A percentile compares a stretch with the other conserved stretches of the same genome.
Evolutionary conservation across 257 asterid genomes (phyloP).

Genomic region (Buddleja alternifolia): DNA sequence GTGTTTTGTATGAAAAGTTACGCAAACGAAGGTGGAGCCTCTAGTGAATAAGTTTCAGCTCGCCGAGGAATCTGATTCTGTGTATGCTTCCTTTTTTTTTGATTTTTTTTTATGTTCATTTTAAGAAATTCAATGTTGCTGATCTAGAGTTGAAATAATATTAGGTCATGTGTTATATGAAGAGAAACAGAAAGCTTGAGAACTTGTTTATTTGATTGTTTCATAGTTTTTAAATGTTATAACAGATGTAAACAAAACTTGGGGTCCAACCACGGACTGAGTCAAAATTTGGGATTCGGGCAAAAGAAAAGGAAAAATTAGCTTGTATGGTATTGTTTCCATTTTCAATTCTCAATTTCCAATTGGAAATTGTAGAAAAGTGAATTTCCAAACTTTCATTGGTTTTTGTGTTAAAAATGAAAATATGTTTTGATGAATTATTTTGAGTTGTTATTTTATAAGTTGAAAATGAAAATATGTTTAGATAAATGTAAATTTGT

Average conservation of each 20-base stretch:
- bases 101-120: neutral
- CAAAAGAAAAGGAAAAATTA: no score
- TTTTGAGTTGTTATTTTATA: no score
- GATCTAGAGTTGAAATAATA: neutral
- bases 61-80: slow-evolving; percentile 56
- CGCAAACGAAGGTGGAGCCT: slow-evolving; percentile 92
- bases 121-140: neutral
- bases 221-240: neutral
- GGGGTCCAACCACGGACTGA: no score
- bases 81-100: slow-evolving; percentile 43
- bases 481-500: no score
- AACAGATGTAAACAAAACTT: slow-evolving; percentile 8
- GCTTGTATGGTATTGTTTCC: no score
- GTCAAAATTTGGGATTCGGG: no score
- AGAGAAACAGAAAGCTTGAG: neutral
- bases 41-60: slow-evolving; percentile 80
- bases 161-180: neutral
- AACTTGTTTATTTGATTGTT: neutral
- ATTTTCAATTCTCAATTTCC: no score
- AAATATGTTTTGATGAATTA: no score
- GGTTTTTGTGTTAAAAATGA: no score
- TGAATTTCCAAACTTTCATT: no score
- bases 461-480: no score
- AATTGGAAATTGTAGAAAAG: no score
- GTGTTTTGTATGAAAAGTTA: slow-evolving; percentile 54